Evolutionary conservation across 2,329 filamentous ascomycete species (phyloP), one percentile per base, ranked within the genome.

Genomic region (Lachnellula cervina): DNA sequence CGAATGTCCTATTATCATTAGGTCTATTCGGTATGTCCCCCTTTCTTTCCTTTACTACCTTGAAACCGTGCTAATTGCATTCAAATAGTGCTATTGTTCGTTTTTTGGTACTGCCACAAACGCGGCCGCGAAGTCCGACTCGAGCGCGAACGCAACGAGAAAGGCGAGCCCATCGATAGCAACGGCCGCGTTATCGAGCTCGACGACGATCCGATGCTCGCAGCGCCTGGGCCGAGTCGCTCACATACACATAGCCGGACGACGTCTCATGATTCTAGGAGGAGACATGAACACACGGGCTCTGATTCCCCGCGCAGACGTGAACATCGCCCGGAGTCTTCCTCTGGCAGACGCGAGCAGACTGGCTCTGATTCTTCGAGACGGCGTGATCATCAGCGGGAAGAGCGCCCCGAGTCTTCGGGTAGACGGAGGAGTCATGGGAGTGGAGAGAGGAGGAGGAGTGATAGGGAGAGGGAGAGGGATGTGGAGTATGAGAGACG

Each of bases 21-120:
- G 91, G 90, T 0, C 76, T 97, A 1, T 96, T 95, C 67, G 78
- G 90, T 93, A 80, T 79, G 87, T 79, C 38, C 16, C 16, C n/a
- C 16, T 28, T 17, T 17, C 14, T 13, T 32, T 16, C 6, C 17
- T 4, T 46, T 17, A 14, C 17, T 16, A 46, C 13, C 6, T 6
- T 14, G n/a, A 17, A 2, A 13, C 9, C 45, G 47, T 19, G 32
- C 49, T 47, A 47, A 52, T 34, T 28, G 42, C 52, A 49, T 11
- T 25, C 37, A 21, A 17, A 25, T 44, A 59, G 89, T 97, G 53
- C 80, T 97, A 16, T 81, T 99, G 55, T 94, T 96, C 69, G 90
- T 96, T 45, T 86, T 97, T 66, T 99, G 93, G 92, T 99, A 97
- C 74, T 97, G 92, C 74, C 88, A 97, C 74, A 97, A 97, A 76